Evolutionary conservation across 2,329 filamentous ascomycete genomes (phyloP), one percentile per base, ranked within the genome.

Genomic region (Clonostachys byssicola): DNA sequence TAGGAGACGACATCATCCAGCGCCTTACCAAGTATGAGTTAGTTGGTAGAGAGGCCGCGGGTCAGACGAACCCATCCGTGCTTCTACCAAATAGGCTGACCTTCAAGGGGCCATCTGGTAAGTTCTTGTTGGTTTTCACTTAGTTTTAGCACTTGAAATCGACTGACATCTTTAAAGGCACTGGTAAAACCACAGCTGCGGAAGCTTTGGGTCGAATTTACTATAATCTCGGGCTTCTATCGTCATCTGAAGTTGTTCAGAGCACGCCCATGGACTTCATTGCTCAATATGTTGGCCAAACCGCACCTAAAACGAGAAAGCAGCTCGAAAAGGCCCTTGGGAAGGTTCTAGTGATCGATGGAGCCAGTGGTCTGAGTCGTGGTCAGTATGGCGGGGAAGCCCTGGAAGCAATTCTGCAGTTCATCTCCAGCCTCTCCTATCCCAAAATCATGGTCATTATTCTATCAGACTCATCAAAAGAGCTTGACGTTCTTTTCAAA

Each of bases 151-250:
- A n/a, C n/a, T n/a, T n/a, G n/a, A n/a, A n/a, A n/a, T n/a, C n/a
- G n/a, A n/a, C n/a, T n/a, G n/a, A n/a, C n/a, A n/a, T n/a, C n/a
- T n/a, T n/a, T 36, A 10, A 6, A 14, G 84, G 82, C 0, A 90
- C 86, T 0, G 88, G 87, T 0, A 91, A 91, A 56, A 89, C 86
- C 0, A 83, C 82, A 0, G 89, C 73, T 0, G 88, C 88, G 0
- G 68, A 75, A n/a, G 86, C 84, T 50, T 88, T 92, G 75, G 87
- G 86, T 5, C 78, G 88, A 51, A 71, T 92, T 0, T 92, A 81
- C 57, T 90, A 88, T 56, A 82, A 91, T 53, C 80, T 90, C 73
- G 86, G 86, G 0, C 78, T 91, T 34, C 65, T 92, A 0, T 64
- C 77, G 0, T 70, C 70, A 0, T 73, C 72, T 0, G 76, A 84